Base-by-base conservation (phyloP, 306 rosid species). In the Herpetospermum pedunculosum region DNA sequence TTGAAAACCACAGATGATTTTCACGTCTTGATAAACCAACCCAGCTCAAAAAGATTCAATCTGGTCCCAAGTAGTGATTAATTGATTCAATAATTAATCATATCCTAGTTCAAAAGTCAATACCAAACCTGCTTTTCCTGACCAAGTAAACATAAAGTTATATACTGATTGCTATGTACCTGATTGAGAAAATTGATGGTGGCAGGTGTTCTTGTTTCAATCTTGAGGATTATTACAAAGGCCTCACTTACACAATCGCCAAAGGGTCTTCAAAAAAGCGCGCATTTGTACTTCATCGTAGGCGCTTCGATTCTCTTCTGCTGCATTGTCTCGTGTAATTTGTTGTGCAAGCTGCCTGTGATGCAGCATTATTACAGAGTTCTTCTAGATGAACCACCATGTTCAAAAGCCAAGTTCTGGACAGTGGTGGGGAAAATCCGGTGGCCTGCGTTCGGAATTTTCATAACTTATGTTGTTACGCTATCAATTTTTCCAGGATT, bases 401-500 rank as follows among this genome's bases (percentile, higher is more conserved):
- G 88, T 73, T 82, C 87, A 8, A 83, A 76, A 55, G 83, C 88
- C 1, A 84, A 80, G 74, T 79, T 93, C 70, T 83, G 86, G 86
- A 78, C 78, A 1, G 91, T 88, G 67, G 87, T 85, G 4, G 79
- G 84, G 35, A 88, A 88, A 79, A 80, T 91, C 29, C 75, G 83
- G 8, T 77, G 85, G 64, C 87, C 94, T 1, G 92, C 85, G 41
- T 83, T 91, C 29, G 96, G 95, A 48, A 88, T 94, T 57, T 87
- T 91, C 80, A 72, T 83, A 44, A 89, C 83, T 52, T 91, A 94
- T 38, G 72, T 85, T 5, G 97, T 94, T 81, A 94, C 97, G 15
- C 82, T 94, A 28, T 94, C 98, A 2, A 91, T 94, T 19, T 94
- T 94, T 68, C 98, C 98, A 3, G 98, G 98, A 72, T 91, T 84